Conservation (phyloP, 2,329 filamentous ascomycete genomes). For the Aspergillus viridinutans region DNA sequence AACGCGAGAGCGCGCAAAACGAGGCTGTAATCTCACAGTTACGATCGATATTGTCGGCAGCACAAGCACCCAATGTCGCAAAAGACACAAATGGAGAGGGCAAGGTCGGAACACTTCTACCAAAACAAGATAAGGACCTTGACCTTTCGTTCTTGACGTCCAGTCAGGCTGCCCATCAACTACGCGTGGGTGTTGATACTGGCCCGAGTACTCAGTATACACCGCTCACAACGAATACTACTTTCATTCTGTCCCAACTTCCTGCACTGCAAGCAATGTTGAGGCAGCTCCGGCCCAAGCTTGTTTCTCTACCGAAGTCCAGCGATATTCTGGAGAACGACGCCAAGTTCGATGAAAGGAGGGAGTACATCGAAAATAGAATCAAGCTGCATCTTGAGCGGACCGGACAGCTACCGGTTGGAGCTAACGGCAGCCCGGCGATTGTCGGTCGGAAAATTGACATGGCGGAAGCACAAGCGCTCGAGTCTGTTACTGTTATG, state of each 20-base stretch:
- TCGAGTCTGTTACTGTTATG: conserved; percentile 38
- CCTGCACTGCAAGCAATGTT: conserved; percentile 72
- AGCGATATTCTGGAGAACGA: conserved; percentile 37
- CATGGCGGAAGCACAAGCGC: conserved; percentile 36
- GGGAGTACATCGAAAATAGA: conserved; percentile 78
- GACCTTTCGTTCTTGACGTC: conserved; percentile 57
- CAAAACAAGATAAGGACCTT: conserved; percentile 21
- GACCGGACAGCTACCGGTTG: conserved; percentile 35
- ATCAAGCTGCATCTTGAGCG: conserved; percentile 71
- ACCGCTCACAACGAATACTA: conserved; percentile 46
- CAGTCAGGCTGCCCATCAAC: conserved; percentile 42
- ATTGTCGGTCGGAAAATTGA: conserved; percentile 38
- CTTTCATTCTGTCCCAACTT: conserved; percentile 77
- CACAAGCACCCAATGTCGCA: conserved; percentile 12
- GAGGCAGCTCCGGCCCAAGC: conserved; percentile 61
- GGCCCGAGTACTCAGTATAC: conserved; percentile 33
- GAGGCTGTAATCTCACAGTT: conserved; percentile 65
- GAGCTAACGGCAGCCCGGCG: conserved; percentile 29
- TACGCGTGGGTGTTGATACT: conserved; percentile 42
- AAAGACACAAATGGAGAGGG: conserved; percentile 13
- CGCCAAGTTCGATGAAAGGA: conserved; percentile 65
- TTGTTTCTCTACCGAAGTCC: conserved; percentile 44
- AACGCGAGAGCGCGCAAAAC: conserved; percentile 68
- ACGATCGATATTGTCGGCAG: conserved; percentile 50
- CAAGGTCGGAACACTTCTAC: conserved; percentile 11